Conservation (phyloP, 2,329 filamentous ascomycete species). For the Ophiostoma tasmaniense region DNA sequence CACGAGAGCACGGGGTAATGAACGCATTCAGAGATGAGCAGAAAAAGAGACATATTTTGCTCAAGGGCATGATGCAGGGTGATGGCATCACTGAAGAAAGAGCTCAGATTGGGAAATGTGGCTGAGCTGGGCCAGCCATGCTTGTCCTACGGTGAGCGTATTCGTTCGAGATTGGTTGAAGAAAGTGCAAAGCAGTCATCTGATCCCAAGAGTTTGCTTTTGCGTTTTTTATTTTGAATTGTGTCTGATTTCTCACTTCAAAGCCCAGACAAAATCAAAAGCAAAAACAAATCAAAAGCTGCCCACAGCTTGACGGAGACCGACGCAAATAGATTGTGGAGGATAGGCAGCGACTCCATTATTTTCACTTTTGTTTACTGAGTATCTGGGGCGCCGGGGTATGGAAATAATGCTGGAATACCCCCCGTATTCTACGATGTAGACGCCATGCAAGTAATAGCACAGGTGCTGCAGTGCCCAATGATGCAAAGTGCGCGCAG, state of each 20-base stretch:
- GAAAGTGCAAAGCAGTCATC: background rate
- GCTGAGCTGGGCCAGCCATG: background rate
- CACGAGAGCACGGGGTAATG: background rate
- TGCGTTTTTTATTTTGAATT: background rate
- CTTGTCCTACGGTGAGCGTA: background rate
- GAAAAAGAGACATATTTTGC: background rate
- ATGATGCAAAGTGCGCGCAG: background rate
- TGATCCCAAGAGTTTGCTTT: background rate
- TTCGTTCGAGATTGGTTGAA: background rate
- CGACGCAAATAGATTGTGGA: background rate
- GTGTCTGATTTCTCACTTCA: no score
- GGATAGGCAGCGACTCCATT: background rate
- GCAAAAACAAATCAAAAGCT: no score
- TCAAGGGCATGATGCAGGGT: background rate
- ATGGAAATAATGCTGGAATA: background rate
- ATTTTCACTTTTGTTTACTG: background rate
- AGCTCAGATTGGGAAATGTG: background rate
- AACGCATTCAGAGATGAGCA: background rate
- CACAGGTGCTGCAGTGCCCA: background rate
- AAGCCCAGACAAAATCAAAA: no score
- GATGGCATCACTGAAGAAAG: background rate
- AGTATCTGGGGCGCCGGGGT: background rate
- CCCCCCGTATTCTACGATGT: background rate
- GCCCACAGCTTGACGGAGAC: background rate
- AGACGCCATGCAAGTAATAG: background rate